These are phyloP conservation scores for Botrytis deweyae DNA, from an alignment of 2,329 filamentous ascomycete species.

Conservation along the genomic window DNA sequence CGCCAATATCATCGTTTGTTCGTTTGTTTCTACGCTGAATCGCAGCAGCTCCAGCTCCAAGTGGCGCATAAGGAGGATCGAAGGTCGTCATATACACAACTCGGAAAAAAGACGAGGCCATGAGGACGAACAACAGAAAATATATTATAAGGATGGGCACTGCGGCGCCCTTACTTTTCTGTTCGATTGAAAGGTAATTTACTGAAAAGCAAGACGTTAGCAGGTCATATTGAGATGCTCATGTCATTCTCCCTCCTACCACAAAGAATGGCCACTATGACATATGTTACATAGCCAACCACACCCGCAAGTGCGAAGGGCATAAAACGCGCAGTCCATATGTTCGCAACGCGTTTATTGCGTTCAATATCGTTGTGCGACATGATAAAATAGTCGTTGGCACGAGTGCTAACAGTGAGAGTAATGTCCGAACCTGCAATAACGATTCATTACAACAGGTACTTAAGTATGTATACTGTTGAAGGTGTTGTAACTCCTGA, in stretches of 20 bases:
- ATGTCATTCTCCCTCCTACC: conserved; percentile 49
- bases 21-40: conserved; percentile 31
- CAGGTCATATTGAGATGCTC: conserved; percentile 11
- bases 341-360: conserved; percentile 28
- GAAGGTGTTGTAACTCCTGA: neutral
- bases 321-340: conserved; percentile 50
- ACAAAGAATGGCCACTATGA: conserved; percentile 65
- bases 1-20: conserved; percentile 32
- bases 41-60: conserved; percentile 46
- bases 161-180: conserved; percentile 52
- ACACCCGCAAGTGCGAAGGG: conserved; percentile 66
- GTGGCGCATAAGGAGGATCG: conserved; percentile 72
- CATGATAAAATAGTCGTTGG: conserved; percentile 9
- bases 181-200: conserved; percentile 63
- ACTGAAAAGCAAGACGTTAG: conserved; percentile 49
- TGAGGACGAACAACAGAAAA: conserved; percentile 67
- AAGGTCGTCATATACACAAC: conserved; percentile 65
- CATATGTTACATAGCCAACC: conserved; percentile 69
- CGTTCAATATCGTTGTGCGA: conserved; percentile 17
- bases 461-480: neutral
- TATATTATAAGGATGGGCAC: conserved; percentile 71
- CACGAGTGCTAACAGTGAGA: conserved; percentile 9
- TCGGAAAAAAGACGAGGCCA: conserved; percentile 68
- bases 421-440: neutral
- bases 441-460: conserved; percentile 19